Base-by-base conservation (phyloP, 2,329 filamentous ascomycete species). In the Scedosporium aurantiacum region DNA sequence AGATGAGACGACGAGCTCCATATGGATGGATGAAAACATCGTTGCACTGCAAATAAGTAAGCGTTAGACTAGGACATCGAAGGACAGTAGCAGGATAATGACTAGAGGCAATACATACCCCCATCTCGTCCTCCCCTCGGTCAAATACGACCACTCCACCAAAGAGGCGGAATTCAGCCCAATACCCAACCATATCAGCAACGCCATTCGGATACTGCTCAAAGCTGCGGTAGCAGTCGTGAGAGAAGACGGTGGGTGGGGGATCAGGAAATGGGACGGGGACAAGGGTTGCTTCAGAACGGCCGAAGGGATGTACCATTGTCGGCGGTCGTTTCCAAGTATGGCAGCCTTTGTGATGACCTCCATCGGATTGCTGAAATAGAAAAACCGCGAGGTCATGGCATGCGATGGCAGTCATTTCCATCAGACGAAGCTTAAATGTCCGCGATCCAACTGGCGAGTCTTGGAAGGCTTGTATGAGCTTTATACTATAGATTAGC, bases 81-180 rank as follows among this genome's bases (percentile, higher is more conserved):
- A 7, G 28, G 28, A n/a, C 7, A 28, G 6, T 7, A 28, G 28
- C 28, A 28, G 28, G 5, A 7, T 7, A 6, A 28, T 7, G 25
- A 27, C 23, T 25, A 3, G n/a, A 45, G 27, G 27, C 18, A 37
- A 52, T 37, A 58, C 60, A 59, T 60, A 64, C 65, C 57, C 66
- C 66, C 21, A 57, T 57, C 6, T 64, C 66, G 41, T 61, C 62
- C 32, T 66, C 55, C 8, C 66, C 65, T 23, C 70, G 62, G 57
- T 71, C 67, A 62, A 71, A 72, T 1, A 71, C 45, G 7, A 68
- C 61, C 2, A 72, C 70, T 7, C 69, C 70, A 12, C 68, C 69
- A 40, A 71, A 63, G 57, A 71, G 68, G 27, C 67, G 63, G 12
- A 63, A 63, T 60, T 71, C 69, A 7, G 68, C 69, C 70, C 67